Percentiles rank a stretch among this genome's conserved stretches.
Conservation (phyloP, 2,329 filamentous ascomycete species). For the Xylariaceae sp. region DNA sequence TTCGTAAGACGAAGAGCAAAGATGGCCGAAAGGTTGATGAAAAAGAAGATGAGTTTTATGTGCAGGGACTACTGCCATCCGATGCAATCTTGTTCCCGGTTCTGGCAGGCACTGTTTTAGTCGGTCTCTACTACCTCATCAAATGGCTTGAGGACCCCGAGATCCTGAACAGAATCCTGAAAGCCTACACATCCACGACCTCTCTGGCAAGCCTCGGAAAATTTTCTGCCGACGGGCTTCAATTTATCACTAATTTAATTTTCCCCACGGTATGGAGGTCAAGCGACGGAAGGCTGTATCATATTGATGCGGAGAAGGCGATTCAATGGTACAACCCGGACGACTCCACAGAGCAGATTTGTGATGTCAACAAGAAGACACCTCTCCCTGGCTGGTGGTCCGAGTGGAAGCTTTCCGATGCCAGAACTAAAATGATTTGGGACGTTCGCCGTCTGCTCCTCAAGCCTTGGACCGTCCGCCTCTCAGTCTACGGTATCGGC, state of each 20-base stretch:
- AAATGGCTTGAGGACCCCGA: slow-evolving; percentile 81
- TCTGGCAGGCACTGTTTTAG: slow-evolving; percentile 66
- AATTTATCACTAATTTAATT: slow-evolving; percentile 59
- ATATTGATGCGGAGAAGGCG: slow-evolving; percentile 37
- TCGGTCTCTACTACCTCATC: slow-evolving; percentile 80
- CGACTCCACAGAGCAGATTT: slow-evolving; percentile 20
- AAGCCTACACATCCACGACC: slow-evolving; percentile 76
- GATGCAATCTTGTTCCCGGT: slow-evolving; percentile 86
- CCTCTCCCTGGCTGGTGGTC: slow-evolving; percentile 38
- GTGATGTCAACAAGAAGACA: slow-evolving; percentile 27
- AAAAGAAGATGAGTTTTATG: slow-evolving; percentile 49
- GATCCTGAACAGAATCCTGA: slow-evolving; percentile 76
- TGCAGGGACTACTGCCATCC: slow-evolving; percentile 62
- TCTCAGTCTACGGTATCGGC: slow-evolving; percentile 48
- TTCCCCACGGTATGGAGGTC: slow-evolving; percentile 69
- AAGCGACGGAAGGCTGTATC: slow-evolving; percentile 37
- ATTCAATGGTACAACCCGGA: slow-evolving; percentile 32
- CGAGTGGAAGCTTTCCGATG: slow-evolving; percentile 21
- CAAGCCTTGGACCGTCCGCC: slow-evolving; percentile 46
- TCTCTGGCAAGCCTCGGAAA: slow-evolving; percentile 73
- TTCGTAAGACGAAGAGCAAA: slow-evolving; percentile 45
- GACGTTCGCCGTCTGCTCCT: slow-evolving; percentile 44
- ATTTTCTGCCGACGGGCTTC: slow-evolving; percentile 67
- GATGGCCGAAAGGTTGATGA: slow-evolving; percentile 46
- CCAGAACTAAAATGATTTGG: slow-evolving; percentile 38